Conservation (phyloP, 1,284 basidiomycete species). For the Austropuccinia psidii region DNA sequence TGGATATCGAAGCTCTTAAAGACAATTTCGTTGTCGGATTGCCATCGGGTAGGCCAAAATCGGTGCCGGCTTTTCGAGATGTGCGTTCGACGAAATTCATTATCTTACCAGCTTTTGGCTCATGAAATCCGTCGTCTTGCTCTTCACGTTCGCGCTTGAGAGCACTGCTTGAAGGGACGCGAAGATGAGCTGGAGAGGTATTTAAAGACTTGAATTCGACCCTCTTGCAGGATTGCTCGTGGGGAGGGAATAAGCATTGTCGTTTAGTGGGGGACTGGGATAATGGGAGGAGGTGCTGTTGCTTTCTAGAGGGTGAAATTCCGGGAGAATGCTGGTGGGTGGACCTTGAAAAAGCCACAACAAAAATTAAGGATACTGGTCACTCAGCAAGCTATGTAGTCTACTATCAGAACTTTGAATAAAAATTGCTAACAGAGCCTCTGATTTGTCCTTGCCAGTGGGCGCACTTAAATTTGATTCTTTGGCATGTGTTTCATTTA, state of each 20-base stretch:
- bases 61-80: too few species aligned
- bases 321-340: too few species aligned
- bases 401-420: too few species aligned
- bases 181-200: background rate
- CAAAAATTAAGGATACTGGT: too few species aligned
- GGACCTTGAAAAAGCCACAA: too few species aligned
- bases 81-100: slow-evolving; percentile 35
- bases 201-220: background rate
- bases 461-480: background rate
- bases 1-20: too few species aligned
- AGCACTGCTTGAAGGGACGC: background rate
- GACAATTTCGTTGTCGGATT: too few species aligned
- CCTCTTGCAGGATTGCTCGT: background rate
- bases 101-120: slow-evolving; percentile 31
- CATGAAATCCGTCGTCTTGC: slow-evolving; percentile 31
- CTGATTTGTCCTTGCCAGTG: slow-evolving; percentile 1
- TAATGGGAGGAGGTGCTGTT: too few species aligned
- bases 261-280: background rate
- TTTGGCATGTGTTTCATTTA: slow-evolving; percentile 37
- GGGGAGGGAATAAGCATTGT: background rate
- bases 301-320: too few species aligned
- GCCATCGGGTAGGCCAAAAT: slow-evolving; percentile 23
- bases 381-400: too few species aligned
- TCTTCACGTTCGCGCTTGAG: slow-evolving; percentile 8
- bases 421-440: background rate